Percentiles rank a stretch among this genome's conserved stretches.
Conservation (phyloP, 345 rosid species). For the Angophora floribunda region DNA sequence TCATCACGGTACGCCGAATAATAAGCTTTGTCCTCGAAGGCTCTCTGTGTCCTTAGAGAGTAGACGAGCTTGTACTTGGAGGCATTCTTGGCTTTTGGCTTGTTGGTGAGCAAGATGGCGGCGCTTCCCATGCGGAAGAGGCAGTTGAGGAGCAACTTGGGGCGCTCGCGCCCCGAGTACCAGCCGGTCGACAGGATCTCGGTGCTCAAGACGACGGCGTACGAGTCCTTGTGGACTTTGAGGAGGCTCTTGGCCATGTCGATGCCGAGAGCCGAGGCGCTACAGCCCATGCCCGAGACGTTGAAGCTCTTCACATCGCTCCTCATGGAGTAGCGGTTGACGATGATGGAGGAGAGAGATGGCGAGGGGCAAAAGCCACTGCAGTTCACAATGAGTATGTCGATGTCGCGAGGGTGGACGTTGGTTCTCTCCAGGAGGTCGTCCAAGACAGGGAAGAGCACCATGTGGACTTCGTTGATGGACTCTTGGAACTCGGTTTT, state of each 20-base stretch:
- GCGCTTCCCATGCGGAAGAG: constrained; percentile 56
- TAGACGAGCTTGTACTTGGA: constrained; percentile 30
- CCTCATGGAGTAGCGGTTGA: constrained; percentile 34
- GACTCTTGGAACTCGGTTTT: constrained; percentile 23
- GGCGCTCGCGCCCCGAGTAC: constrained; percentile 40
- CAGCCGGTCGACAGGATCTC: constrained; percentile 52
- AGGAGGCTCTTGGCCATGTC: constrained; percentile 38
- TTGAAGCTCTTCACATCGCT: constrained; percentile 30
- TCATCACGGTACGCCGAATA: constrained; percentile 31
- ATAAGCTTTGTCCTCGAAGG: constrained; percentile 27
- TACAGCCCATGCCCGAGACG: constrained; percentile 65
- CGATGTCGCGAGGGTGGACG: constrained; percentile 24
- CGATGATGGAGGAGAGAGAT: constrained; percentile 39
- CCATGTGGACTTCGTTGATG: constrained; percentile 35
- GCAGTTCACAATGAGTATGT: constrained; percentile 41
- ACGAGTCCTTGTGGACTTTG: constrained; percentile 13
- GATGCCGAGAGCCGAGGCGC: constrained; percentile 31
- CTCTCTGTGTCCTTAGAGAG: constrained; percentile 28
- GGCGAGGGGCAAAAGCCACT: constrained; percentile 50
- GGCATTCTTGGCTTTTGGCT: constrained; percentile 2
- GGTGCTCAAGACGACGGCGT: constrained; percentile 41
- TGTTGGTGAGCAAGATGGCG: constrained; percentile 39
- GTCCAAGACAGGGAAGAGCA: constrained; percentile 33
- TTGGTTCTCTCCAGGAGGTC: constrained; percentile 33
- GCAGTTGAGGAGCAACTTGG: constrained; percentile 41